Evolutionary conservation across 169 alveolate genomes (phyloP), one percentile per base, ranked within the genome.

Genomic region (Ichthyophthirius multifiliis): DNA sequence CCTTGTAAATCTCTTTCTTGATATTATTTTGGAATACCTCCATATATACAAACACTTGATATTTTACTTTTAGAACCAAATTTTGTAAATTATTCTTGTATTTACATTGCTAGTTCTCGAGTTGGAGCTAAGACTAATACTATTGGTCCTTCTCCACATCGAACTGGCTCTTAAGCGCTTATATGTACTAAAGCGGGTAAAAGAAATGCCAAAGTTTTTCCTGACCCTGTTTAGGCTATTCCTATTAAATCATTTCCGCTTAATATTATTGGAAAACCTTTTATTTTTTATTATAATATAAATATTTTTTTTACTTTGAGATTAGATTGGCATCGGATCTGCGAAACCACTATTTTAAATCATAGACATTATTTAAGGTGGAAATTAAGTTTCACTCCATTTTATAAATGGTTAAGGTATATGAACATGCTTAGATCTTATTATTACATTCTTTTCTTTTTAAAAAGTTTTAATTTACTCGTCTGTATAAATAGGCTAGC

Each of bases 161-260:
- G 5, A 15, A 73, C 74, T 79, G 92, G 88, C 20, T 90, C 97
- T 91, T 96, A 97, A 30, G 96, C 98, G 82, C 91, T 91, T 32
- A 97, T 94, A 81, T 98, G 99, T 37, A 98, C 97, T 39, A 98
- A 88, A 32, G 98, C 98, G 1, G 99, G 99, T 15, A 98, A 89
- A 41, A 97, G 83, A 90, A 96, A 98, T 6, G 99, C 98, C 71
- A 98, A 90, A 15, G 99, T 98, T 89, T 98, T 98, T 1, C 99
- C 99, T 63, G 99, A 97, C 15, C 99, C 99, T 2, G 99, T 98
- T 81, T 98, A 98, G 10, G 99, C 99, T 35, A 98, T 97, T 27
- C 99, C 99, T 15, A 98, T 96, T 91, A 98, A 89, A 88, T 98
- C 99, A 34, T 96, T 89, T 20, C 99, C 99, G 23, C 98, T 89